phyloP scores from a whole-genome alignment of 2,329 filamentous ascomycete genomes.

The Hymenoscyphus albidus region DNA sequence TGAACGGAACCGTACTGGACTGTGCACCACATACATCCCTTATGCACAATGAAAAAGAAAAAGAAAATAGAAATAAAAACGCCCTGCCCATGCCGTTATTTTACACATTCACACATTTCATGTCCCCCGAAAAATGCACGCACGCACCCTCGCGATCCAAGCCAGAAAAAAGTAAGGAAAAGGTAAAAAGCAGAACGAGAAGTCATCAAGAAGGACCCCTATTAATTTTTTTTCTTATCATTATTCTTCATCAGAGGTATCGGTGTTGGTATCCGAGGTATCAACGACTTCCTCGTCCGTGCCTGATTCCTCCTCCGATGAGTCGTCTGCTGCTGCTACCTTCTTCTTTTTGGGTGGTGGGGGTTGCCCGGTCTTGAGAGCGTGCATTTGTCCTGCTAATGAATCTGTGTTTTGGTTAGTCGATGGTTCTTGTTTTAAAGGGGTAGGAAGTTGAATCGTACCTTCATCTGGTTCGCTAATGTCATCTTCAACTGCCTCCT shows the following conservation, averaged over 20 bases:
- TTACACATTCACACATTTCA: background rate
- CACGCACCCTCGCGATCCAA: background rate
- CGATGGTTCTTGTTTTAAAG: conserved; percentile 6
- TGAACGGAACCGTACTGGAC: too few relatives aligned
- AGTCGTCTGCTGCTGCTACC: conserved; percentile 51
- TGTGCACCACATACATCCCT: too few relatives aligned
- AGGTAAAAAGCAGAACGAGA: too few relatives aligned
- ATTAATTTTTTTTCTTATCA: background rate
- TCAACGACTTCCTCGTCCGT: conserved; percentile 65
- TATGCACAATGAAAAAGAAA: too few relatives aligned
- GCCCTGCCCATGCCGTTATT: conserved; percentile 3
- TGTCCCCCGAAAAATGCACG: background rate
- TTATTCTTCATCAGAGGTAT: conserved; percentile 44
- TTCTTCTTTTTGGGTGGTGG: conserved; percentile 54
- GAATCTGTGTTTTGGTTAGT: conserved; percentile 57
- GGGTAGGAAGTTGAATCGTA: conserved; percentile 45
- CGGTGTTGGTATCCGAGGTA: conserved; percentile 66
- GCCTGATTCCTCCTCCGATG: conserved; percentile 77
- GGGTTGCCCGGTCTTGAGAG: conserved; percentile 68
- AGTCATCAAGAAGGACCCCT: too few relatives aligned
- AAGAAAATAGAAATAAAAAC: background rate
- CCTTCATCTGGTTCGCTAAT: conserved; percentile 98
- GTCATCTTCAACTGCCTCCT: conserved; percentile 78
- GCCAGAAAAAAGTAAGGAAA: background rate
- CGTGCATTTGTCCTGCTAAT: conserved; percentile 85